Conservation (phyloP, 1,284 basidiomycete genomes). For the Tilletia walkeri region DNA sequence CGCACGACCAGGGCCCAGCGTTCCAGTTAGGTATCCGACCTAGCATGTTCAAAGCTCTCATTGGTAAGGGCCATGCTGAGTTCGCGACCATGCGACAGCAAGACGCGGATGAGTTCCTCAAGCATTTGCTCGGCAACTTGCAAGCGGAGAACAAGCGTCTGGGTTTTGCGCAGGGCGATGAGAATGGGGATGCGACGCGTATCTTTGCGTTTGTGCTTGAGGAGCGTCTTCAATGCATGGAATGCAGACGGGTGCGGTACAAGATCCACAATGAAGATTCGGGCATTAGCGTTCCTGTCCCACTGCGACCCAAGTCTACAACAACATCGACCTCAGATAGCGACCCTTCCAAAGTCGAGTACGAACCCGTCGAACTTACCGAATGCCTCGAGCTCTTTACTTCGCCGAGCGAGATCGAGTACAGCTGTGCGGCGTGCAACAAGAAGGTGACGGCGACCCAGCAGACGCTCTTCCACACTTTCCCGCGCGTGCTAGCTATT, state of each 20-base stretch:
- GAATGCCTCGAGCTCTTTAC: constrained; percentile 71
- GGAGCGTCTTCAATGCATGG: constrained; percentile 62
- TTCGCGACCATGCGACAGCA: constrained; percentile 97
- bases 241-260: constrained; percentile 85
- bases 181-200: constrained; percentile 63
- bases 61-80: constrained; percentile 89
- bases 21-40: constrained; percentile 89
- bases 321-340: background rate
- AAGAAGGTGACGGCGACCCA: constrained; percentile 69
- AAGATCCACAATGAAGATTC: constrained; percentile 75
- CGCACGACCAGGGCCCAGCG: constrained; percentile 16
- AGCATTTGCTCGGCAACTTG: constrained; percentile 72
- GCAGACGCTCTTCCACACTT: constrained; percentile 74
- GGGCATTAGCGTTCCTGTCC: constrained; percentile 72
- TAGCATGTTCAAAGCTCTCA: constrained; percentile 78
- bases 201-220: constrained; percentile 78
- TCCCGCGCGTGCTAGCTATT: constrained; percentile 82
- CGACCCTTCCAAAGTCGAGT: constrained; percentile 57
- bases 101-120: constrained; percentile 93
- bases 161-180: constrained; percentile 19
- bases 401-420: constrained; percentile 71
- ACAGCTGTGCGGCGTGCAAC: constrained; percentile 66
- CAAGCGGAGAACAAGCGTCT: constrained; percentile 57
- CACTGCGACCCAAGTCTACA: constrained; percentile 50
- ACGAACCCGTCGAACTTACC: constrained; percentile 69